Evolutionary conservation across 352 stramenopile genomes (phyloP).

Genomic region (Globisporangium radiosum): DNA sequence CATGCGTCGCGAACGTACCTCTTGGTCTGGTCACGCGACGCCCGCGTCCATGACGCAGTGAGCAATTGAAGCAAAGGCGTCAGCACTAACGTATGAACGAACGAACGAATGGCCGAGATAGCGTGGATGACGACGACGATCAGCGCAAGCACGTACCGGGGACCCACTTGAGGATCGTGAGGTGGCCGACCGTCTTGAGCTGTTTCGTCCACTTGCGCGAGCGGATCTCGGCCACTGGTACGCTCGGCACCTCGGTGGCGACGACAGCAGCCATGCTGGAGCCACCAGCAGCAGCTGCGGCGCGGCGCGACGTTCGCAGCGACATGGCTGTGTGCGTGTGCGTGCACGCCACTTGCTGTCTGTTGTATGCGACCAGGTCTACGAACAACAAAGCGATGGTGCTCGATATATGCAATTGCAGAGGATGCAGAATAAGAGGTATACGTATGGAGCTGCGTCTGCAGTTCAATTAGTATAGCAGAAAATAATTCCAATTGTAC

Average conservation of each 20-base stretch:
- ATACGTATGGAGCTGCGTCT: no score
- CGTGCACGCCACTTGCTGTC: no score
- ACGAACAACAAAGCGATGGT: no score
- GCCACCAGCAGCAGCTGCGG: slow-evolving; percentile 13
- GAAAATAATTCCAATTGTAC: no score
- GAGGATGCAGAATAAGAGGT: no score
- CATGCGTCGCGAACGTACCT: slow-evolving; percentile 19
- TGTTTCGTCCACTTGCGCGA: slow-evolving; percentile 71
- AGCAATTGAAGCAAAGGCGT: not conserved
- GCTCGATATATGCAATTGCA: no score
- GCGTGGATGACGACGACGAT: no score
- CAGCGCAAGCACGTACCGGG: slow-evolving; percentile 26
- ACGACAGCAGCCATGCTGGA: slow-evolving; percentile 14
- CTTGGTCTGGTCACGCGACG: slow-evolving; percentile 28
- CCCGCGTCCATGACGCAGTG: not conserved
- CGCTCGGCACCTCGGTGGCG: slow-evolving; percentile 14
- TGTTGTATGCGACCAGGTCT: no score
- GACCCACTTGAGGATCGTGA: slow-evolving; percentile 69
- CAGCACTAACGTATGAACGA: not conserved
- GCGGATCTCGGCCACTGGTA: slow-evolving; percentile 58
- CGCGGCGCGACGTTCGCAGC: slow-evolving; percentile 29
- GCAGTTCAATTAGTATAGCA: no score
- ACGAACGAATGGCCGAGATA: slow-evolving; percentile 2
- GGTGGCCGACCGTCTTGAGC: slow-evolving; percentile 59
- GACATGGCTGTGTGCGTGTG: slow-evolving; percentile 26